Evolutionary conservation across 768 basidiomycete species (phyloP), one percentile per base, ranked within the genome.

Genomic region (Psilocybe subaeruginosa): DNA sequence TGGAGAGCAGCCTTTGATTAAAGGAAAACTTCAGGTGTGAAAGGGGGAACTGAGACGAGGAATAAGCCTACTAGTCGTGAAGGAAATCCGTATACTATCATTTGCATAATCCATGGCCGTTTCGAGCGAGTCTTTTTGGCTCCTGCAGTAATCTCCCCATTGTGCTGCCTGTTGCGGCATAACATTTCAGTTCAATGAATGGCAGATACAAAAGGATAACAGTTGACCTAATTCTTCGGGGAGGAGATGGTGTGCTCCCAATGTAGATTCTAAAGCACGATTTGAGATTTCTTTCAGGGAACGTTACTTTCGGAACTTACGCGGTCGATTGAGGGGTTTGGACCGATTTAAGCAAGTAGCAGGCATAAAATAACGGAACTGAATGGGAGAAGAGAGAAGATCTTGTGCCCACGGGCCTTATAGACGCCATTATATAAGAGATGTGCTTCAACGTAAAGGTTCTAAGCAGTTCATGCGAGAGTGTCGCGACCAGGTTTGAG

Each of bases 21-120:
- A 35, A 31, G 7, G 11, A 35, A 48, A 43, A 27, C 50, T 59
- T 12, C 23, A 23, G 50, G 16, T 16, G 35, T 3, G 12, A 43
- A 11, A 52, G 9, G 46, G 56, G 31, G 59, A 30, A 27, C 35
- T 35, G 31, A 8, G 33, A 37, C n/a, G 47, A 9, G 9, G 33
- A 48, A 17, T 23, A 54, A 56, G 54, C 23, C 41, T 74, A 81
- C 82, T 47, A 82, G 72, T 70, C 85, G 86, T 58, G 89, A 91
- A 0, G 92, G 91, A 66, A 95, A 93, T 4, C 92, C 93, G 69
- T 91, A 82, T 1, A 93, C 88, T 39, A 93, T 88, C 87, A 93
- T 88, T 60, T 89, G 86, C 91, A 95, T 93, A 9, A 85, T 80
- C 92, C 91, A 93, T 45, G 90, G 90, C 27, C 89, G 72, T 49